Evolutionary conservation across 495 filamentous ascomycete genomes (phyloP).

Genomic region (Rhypophila decipiens): DNA sequence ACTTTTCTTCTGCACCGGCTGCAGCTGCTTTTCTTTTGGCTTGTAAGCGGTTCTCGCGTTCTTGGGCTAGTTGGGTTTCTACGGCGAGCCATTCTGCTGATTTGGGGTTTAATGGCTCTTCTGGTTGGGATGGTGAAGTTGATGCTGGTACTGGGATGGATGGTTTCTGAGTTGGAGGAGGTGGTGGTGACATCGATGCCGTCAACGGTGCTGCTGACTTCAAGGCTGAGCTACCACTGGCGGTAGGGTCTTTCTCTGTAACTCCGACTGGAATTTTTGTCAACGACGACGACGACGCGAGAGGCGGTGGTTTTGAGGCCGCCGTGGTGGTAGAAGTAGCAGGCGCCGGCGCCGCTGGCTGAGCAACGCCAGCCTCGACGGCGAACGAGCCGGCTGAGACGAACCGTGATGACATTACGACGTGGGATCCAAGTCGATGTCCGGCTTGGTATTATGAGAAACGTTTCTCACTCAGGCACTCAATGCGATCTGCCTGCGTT

Average conservation of each 20-base stretch:
- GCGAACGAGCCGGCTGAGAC: constrained; percentile 78
- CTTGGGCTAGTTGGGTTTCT: constrained; percentile 70
- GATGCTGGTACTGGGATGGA: neutral
- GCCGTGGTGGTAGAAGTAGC: neutral
- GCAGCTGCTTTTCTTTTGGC: constrained; percentile 39
- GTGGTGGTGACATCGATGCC: neutral
- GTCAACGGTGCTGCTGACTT: neutral
- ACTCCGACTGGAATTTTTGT: no score
- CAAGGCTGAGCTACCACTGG: neutral
- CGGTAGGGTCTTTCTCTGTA: no score
- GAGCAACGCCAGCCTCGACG: constrained; percentile 36
- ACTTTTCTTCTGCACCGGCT: constrained; percentile 56
- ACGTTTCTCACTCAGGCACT: no score
- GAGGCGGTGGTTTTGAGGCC: no score
- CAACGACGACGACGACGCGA: constrained; percentile 1
- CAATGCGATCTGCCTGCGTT: no score
- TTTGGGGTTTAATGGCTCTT: no score
- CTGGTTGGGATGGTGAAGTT: neutral
- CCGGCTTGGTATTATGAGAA: no score
- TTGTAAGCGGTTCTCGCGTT: constrained; percentile 50
- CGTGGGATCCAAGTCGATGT: no score
- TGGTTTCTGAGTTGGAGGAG: neutral
- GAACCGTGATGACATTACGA: constrained; percentile 74
- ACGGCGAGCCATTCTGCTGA: constrained; percentile 69
- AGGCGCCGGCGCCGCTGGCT: constrained; percentile 1